Evolutionary conservation across 2,329 filamentous ascomycete species (phyloP).

Genomic region (Fusarium tricinctum): DNA sequence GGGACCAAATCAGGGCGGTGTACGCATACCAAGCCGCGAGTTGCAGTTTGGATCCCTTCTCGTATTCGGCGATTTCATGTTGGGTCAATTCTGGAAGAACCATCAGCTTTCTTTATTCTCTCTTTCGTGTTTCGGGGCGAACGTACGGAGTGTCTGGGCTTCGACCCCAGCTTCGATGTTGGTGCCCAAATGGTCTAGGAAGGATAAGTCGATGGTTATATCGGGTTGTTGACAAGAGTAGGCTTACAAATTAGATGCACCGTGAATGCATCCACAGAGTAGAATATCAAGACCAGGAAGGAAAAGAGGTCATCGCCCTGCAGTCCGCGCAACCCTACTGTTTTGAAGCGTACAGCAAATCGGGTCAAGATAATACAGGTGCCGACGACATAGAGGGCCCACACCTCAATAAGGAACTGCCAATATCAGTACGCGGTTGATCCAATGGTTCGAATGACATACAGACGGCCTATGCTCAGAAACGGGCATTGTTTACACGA

Average conservation of each 20-base stretch:
- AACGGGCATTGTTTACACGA: neutral
- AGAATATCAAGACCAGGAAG: slow-evolving; percentile 53
- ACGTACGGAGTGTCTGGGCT: slow-evolving; percentile 18
- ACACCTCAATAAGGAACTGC: slow-evolving; percentile 51
- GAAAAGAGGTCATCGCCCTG: slow-evolving; percentile 58
- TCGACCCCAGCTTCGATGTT: slow-evolving; percentile 39
- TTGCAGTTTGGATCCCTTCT: slow-evolving; percentile 55
- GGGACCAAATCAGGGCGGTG: slow-evolving; percentile 54
- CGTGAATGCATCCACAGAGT: slow-evolving; percentile 54
- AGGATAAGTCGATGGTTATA: neutral
- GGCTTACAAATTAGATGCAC: slow-evolving; percentile 53
- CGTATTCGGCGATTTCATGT: slow-evolving; percentile 49
- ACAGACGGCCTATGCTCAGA: neutral
- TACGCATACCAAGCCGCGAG: slow-evolving; percentile 59
- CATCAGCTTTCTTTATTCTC: too few relatives aligned
- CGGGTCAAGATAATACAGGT: slow-evolving; percentile 52
- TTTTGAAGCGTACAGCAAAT: slow-evolving; percentile 55
- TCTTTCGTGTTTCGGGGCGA: too few relatives aligned
- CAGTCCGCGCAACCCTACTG: slow-evolving; percentile 55
- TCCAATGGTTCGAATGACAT: neutral
- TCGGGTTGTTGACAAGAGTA: accelerated
- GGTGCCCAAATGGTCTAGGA: slow-evolving; percentile 38
- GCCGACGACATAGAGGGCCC: slow-evolving; percentile 53
- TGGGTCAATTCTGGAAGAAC: too few relatives aligned
- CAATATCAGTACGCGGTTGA: neutral